Conservation (phyloP, 192 early-diverging fungal genomes). For the Lobosporangium transversale region DNA sequence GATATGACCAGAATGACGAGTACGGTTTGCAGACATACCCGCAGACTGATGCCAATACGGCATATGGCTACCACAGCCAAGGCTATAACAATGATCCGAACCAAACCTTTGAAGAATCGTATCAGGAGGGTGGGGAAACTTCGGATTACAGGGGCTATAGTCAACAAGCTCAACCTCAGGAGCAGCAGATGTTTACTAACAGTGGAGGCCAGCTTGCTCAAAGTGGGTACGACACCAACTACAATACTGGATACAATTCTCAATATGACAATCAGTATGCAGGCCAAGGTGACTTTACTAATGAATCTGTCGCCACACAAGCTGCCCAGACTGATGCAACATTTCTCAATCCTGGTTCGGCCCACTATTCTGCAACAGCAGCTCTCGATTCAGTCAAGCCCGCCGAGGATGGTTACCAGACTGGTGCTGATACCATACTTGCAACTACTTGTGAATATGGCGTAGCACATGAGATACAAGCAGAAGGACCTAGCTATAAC, state of each 20-base stretch:
- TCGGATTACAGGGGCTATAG: constrained; percentile 12
- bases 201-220: constrained; percentile 1
- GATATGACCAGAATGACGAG: constrained; percentile 21
- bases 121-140: constrained; percentile 9
- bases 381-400: constrained; percentile 21
- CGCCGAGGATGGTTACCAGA: background rate
- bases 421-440: background rate
- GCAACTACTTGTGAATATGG: constrained; percentile 7
- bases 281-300: background rate
- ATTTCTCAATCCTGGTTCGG: constrained; percentile 11
- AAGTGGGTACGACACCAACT: constrained; percentile 11
- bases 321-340: constrained; percentile 19
- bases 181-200: background rate
- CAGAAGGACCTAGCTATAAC: background rate
- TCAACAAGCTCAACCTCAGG: constrained; percentile 17
- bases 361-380: constrained; percentile 6
- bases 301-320: constrained; percentile 8
- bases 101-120: constrained; percentile 13
- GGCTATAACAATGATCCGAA: constrained; percentile 17
- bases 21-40: constrained; percentile 7
- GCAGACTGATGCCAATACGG: constrained; percentile 6
- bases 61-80: constrained; percentile 13
- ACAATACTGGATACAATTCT: constrained; percentile 11
- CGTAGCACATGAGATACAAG: constrained; percentile 6
- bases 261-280: constrained; percentile 21